These are phyloP conservation scores for Ogataea nakhonphanomensis DNA, from an alignment of 805 yeast species.

Conservation along the genomic window DNA sequence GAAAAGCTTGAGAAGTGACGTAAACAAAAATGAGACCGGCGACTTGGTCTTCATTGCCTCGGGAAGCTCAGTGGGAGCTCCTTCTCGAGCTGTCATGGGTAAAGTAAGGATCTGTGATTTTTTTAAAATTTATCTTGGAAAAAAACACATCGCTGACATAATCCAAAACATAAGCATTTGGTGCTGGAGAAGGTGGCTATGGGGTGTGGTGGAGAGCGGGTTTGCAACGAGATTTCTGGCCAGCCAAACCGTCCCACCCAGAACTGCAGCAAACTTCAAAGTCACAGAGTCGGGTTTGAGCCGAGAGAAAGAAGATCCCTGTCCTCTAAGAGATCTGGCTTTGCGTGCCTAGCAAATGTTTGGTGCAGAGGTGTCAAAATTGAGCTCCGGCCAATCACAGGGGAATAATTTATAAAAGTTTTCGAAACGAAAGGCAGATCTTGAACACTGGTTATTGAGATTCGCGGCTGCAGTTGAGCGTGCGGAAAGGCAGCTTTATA, in stretches of 20 bases:
- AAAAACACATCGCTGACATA: neutral
- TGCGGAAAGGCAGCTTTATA: too few species aligned
- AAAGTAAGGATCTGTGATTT: neutral
- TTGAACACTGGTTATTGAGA: too few species aligned
- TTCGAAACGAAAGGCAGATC: neutral
- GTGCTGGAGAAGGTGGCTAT: too few species aligned
- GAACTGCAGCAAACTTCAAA: too few species aligned
- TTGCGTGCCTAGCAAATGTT: too few species aligned
- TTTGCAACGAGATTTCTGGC: too few species aligned
- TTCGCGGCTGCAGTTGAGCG: too few species aligned
- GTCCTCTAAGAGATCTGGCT: too few species aligned
- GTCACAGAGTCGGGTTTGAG: too few species aligned
- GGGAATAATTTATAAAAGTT: constrained; percentile 16
- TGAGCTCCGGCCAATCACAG: constrained; percentile 19
- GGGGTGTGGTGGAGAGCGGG: too few species aligned
- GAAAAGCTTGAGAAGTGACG: constrained; percentile 48
- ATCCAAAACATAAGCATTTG: neutral
- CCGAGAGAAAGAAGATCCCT: too few species aligned
- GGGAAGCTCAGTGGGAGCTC: constrained; percentile 24
- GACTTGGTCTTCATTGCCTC: constrained; percentile 49
- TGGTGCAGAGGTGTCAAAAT: constrained; percentile 6
- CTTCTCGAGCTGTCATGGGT: constrained; percentile 8
- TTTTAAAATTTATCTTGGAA: constrained; percentile 1
- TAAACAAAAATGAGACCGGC: constrained; percentile 58
- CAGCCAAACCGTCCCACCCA: too few species aligned